phyloP scores from a whole-genome alignment of 495 filamentous ascomycete genomes.

The Evansstolkia leycettana region DNA sequence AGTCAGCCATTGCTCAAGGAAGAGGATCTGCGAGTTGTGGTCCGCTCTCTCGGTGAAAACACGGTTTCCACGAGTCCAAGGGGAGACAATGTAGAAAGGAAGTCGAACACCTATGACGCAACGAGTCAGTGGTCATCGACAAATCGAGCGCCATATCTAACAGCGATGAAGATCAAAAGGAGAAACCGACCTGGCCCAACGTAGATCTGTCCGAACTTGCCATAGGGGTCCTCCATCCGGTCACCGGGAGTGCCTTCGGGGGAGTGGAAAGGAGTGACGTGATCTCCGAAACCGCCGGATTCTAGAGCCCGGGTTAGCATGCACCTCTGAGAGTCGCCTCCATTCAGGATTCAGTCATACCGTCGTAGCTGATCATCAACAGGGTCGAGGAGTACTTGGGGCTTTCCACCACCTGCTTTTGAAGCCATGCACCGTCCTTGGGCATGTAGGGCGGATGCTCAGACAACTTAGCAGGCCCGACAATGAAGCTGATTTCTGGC shows the following conservation, averaged over 20 bases:
- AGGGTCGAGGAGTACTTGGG: conserved; percentile 37
- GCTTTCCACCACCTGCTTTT: conserved; percentile 38
- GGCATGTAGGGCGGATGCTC: conserved; percentile 43
- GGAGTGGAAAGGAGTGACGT: conserved; percentile 41
- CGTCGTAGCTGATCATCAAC: conserved; percentile 41
- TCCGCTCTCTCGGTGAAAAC: conserved; percentile 45
- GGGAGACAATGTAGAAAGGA: conserved; percentile 43
- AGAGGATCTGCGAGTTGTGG: conserved; percentile 45
- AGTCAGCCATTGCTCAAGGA: conserved; percentile 40
- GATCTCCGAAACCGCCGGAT: conserved; percentile 43
- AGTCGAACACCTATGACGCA: conserved; percentile 29
- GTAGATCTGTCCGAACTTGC: conserved; percentile 33
- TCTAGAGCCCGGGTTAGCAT: conserved; percentile 15
- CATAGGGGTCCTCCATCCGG: conserved; percentile 42
- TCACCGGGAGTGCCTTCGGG: conserved; percentile 37
- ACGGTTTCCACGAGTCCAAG: conserved; percentile 42
- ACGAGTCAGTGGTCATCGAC: not conserved
- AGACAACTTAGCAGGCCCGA: conserved; percentile 37
- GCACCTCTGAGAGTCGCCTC: not conserved
- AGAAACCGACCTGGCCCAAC: conserved; percentile 29
- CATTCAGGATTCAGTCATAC: conserved; percentile 3
- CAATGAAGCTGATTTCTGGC: conserved; percentile 40
- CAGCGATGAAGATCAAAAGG: not conserved
- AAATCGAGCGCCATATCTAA: not conserved
- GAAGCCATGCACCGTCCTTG: conserved; percentile 44